Percentiles rank a stretch among this genome's conserved stretches.
Conservation (phyloP, 306 rosid genomes). For the Quercus gilva region DNA sequence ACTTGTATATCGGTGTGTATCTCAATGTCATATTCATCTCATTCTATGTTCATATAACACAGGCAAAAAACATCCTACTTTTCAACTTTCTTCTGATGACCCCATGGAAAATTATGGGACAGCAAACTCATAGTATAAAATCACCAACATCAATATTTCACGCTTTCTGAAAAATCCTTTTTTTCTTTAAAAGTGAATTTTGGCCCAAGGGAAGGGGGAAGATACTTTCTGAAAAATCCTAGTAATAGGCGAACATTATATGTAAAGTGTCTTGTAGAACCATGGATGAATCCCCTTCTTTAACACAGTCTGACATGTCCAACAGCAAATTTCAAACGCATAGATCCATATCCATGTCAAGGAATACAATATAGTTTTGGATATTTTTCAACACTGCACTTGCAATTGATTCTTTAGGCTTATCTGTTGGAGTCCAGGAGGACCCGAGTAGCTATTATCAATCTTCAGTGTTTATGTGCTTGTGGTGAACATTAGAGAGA, state of each 20-base stretch:
- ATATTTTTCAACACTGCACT: background rate
- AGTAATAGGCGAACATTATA: background rate
- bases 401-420: background rate
- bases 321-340: background rate
- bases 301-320: background rate
- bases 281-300: background rate
- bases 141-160: background rate
- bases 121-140: slow-evolving; percentile 4
- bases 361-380: background rate
- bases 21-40: background rate
- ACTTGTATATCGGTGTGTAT: background rate
- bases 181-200: too few relatives aligned
- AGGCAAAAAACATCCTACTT: background rate
- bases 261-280: background rate
- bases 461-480: background rate
- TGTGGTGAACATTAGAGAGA: background rate
- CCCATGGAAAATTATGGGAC: background rate
- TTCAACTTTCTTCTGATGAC: background rate
- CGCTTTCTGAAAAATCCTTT: background rate
- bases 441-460: background rate
- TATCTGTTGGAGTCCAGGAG: slow-evolving; percentile 1
- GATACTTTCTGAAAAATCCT: background rate
- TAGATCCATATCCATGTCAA: background rate
- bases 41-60: background rate
- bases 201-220: too few relatives aligned